Evolutionary conservation across 495 filamentous ascomycete genomes (phyloP), one percentile per base, ranked within the genome.

Genomic region (Annulohypoxylon nitens): DNA sequence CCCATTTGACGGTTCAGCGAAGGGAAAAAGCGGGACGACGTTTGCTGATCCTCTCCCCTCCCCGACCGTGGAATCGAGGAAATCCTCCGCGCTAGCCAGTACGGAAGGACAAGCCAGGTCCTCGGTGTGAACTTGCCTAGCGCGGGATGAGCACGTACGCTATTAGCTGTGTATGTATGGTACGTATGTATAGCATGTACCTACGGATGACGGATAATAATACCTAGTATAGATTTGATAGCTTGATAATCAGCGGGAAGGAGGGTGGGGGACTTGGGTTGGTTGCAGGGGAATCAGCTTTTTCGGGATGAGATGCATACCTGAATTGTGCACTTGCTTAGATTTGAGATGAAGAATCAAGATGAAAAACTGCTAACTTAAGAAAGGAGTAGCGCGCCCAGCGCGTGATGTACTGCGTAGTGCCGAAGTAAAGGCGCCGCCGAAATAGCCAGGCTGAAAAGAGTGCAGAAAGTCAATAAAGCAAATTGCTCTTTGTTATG

Each of bases 341-440:
- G 45, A 50, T 47, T 62, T 30, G 51, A 64, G 50, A 60, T 75
- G 48, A 64, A 60, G 50, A 62, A 54, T 45, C 57, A 41, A 61
- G 66, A 74, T 65, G 61, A 70, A 47, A 64, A 64, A 36, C 20
- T 70, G 12, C 41, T 33, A 25, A 39, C 48, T 71, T 67, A 37
- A 71, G 72, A 47, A 68, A 68, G 59, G 43, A 75, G 72, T 63
- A 53, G 5, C 62, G 63, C 51, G 8, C 47, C 4, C 36, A 39
- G 36, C 39, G 39, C 39, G 12, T 43, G 30, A 30, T 30, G 30
- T 48, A 2, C 10, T 48, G 12, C 43, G 36, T 75, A 54, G 60
- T 64, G 72, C 72, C 72, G 72, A 75, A 65, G 73, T 69, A 66
- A 69, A 69, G 73, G 73, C 69, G 73, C 55, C 48, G 73, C 73